Percentiles rank a stretch among this genome's conserved stretches.
These are phyloP conservation scores for Mortierella sp. DNA, from an alignment of 371 early-diverging fungal genomes.

Conservation along the genomic window DNA sequence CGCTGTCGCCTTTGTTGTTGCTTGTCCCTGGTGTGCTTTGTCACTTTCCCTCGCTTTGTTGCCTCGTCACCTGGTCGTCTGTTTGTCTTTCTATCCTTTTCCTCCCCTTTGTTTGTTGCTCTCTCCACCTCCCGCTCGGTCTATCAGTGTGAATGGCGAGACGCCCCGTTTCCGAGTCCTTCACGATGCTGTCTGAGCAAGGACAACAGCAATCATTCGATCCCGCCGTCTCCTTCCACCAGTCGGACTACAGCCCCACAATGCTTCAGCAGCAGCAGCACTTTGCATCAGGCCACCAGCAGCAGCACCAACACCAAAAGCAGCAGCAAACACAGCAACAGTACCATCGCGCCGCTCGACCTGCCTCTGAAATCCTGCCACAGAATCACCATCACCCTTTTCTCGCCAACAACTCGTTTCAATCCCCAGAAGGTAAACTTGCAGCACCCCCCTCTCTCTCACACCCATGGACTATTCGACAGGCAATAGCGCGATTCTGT, in stretches of 20 bases:
- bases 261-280: slow-evolving; percentile 49
- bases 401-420: slow-evolving; percentile 40
- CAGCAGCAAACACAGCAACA: slow-evolving; percentile 32
- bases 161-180: slow-evolving; percentile 56
- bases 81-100: background rate
- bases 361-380: slow-evolving; percentile 50
- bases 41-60: background rate
- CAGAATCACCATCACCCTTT: slow-evolving; percentile 45
- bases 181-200: slow-evolving; percentile 53
- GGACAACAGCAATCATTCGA: slow-evolving; percentile 51
- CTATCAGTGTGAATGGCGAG: slow-evolving; percentile 44
- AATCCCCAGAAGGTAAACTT: slow-evolving; percentile 54
- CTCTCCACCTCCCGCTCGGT: background rate
- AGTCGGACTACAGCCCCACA: slow-evolving; percentile 46
- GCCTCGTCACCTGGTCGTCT: background rate
- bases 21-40: background rate
- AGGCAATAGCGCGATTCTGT: too few relatives aligned
- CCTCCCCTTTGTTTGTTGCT: background rate
- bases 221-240: slow-evolving; percentile 41
- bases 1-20: background rate
- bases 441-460: too few relatives aligned
- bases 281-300: slow-evolving; percentile 19
- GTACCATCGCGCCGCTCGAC: slow-evolving; percentile 43
- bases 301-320: slow-evolving; percentile 42
- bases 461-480: too few relatives aligned